phyloP scores from a whole-genome alignment of 768 basidiomycete species.

The Trametes elegans region DNA sequence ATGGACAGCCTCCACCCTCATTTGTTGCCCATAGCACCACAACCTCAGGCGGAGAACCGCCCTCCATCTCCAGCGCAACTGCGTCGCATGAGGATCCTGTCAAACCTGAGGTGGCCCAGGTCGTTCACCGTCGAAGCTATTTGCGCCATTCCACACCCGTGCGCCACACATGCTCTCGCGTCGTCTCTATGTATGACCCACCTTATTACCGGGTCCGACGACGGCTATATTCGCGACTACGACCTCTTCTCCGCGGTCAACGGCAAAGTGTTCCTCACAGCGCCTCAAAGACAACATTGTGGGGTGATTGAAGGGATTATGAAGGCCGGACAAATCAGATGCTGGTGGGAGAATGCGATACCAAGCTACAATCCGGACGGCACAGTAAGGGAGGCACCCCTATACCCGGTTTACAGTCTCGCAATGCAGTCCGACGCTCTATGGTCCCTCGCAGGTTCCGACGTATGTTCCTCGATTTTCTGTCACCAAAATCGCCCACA shows the following conservation, averaged over 20 bases:
- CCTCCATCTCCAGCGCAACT: constrained; percentile 55
- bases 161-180: constrained; percentile 84
- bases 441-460: constrained; percentile 86
- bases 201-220: constrained; percentile 87
- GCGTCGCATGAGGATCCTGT: constrained; percentile 47
- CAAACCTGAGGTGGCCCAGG: constrained; percentile 40
- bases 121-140: constrained; percentile 88
- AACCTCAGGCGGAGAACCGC: constrained; percentile 28
- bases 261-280: constrained; percentile 81
- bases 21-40: constrained; percentile 24
- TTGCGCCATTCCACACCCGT: constrained; percentile 87
- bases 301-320: constrained; percentile 90
- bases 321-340: constrained; percentile 83
- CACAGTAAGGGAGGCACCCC: constrained; percentile 48
- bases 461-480: constrained; percentile 44
- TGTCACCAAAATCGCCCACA: neutral
- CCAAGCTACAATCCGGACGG: constrained; percentile 33
- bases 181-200: constrained; percentile 85
- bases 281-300: constrained; percentile 85
- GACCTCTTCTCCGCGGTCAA: constrained; percentile 89
- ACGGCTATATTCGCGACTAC: constrained; percentile 91
- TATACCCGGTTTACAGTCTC: constrained; percentile 85
- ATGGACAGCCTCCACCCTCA: neutral
- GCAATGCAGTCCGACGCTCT: constrained; percentile 91
- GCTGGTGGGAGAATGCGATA: constrained; percentile 86